Percentiles rank a stretch among this genome's conserved stretches.
Conservation (phyloP, 2,329 filamentous ascomycete genomes). For the Orbilia quercus region DNA sequence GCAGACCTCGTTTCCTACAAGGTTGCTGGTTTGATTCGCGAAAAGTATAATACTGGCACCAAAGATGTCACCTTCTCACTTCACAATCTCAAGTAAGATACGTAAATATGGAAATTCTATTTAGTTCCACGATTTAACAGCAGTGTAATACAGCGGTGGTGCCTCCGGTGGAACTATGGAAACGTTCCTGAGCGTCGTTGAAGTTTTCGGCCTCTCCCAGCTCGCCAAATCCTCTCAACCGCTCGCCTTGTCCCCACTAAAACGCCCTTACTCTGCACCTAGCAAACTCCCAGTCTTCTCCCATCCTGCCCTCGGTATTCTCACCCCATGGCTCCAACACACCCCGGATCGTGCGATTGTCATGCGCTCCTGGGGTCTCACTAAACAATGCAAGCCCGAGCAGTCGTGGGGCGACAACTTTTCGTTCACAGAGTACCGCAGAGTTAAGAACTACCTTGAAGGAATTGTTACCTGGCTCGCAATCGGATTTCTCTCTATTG, state of each 20-base stretch:
- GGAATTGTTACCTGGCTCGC: slow-evolving; percentile 68
- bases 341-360: slow-evolving; percentile 69
- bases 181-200: slow-evolving; percentile 73
- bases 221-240: slow-evolving; percentile 66
- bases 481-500: slow-evolving; percentile 64
- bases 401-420: slow-evolving; percentile 73
- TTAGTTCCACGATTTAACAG: slow-evolving; percentile 13
- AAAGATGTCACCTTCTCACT: slow-evolving; percentile 69
- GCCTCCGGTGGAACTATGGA: slow-evolving; percentile 76
- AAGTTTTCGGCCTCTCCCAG: slow-evolving; percentile 67
- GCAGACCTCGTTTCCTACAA: slow-evolving; percentile 71
- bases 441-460: slow-evolving; percentile 66
- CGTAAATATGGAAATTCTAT: background rate
- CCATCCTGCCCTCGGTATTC: slow-evolving; percentile 68
- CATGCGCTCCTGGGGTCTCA: slow-evolving; percentile 73
- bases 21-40: slow-evolving; percentile 67
- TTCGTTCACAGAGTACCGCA: slow-evolving; percentile 69
- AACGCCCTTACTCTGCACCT: slow-evolving; percentile 61
- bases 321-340: slow-evolving; percentile 68
- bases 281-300: slow-evolving; percentile 67
- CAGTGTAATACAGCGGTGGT: slow-evolving; percentile 62
- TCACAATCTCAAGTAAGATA: slow-evolving; percentile 64
- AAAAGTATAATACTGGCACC: slow-evolving; percentile 67
- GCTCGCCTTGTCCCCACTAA: slow-evolving; percentile 70
- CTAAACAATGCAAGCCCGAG: slow-evolving; percentile 62